Evolutionary conservation across 2,329 filamentous ascomycete genomes (phyloP).

Genomic region (Paecilomyces formosus): DNA sequence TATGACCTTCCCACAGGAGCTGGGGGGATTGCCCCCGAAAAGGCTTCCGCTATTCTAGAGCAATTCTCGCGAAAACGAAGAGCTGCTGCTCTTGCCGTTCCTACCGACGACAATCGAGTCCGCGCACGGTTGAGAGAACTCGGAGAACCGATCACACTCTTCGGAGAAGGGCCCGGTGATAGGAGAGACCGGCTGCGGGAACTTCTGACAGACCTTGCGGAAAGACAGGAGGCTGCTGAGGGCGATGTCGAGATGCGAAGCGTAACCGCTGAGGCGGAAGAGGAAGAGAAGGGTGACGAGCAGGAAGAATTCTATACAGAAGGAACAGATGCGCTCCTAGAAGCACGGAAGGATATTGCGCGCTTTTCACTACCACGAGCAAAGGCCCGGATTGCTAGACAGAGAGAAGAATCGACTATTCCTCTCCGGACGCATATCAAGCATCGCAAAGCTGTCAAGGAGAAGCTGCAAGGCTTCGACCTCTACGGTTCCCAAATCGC

Average conservation of each 20-base stretch:
- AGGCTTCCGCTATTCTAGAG: constrained; percentile 73
- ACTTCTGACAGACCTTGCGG: constrained; percentile 65
- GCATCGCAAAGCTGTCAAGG: constrained; percentile 82
- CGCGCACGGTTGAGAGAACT: constrained; percentile 73
- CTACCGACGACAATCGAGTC: constrained; percentile 86
- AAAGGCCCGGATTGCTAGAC: constrained; percentile 65
- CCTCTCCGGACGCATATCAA: constrained; percentile 85
- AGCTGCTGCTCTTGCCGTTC: constrained; percentile 81
- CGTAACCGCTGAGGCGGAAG: constrained; percentile 38
- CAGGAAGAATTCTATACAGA: constrained; percentile 95
- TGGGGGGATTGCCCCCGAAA: constrained; percentile 66
- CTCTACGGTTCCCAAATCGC: constrained; percentile 90
- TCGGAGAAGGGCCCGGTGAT: constrained; percentile 82
- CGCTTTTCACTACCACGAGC: constrained; percentile 77
- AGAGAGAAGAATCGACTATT: constrained; percentile 74
- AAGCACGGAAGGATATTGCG: constrained; percentile 72
- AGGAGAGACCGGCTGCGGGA: constrained; percentile 79
- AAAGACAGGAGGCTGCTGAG: constrained; percentile 47
- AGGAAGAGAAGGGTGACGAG: constrained; percentile 61
- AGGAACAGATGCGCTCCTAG: constrained; percentile 65
- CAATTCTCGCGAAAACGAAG: constrained; percentile 89
- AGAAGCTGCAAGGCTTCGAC: constrained; percentile 73
- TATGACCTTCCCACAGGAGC: constrained; percentile 66
- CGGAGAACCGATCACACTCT: constrained; percentile 89
- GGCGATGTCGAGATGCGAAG: constrained; percentile 47